Conservation (phyloP, 2,329 filamentous ascomycete species). For the Uncinocarpus reesii region DNA sequence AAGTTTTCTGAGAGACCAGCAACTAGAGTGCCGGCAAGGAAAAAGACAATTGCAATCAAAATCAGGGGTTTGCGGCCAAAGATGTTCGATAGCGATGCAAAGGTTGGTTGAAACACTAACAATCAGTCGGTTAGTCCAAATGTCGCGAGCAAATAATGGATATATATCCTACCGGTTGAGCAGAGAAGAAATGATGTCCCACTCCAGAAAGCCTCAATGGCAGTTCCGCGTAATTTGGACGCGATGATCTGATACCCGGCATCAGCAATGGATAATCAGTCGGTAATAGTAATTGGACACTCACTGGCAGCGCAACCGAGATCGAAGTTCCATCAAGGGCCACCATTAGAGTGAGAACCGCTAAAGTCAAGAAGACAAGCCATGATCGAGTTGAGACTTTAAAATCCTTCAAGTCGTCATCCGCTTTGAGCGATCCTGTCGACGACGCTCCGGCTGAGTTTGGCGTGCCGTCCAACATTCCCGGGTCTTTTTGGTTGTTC, state of each 20-base stretch:
- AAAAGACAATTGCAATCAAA: constrained; percentile 33
- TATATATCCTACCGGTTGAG: constrained; percentile 43
- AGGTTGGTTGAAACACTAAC: constrained; percentile 43
- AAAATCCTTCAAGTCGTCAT: constrained; percentile 12
- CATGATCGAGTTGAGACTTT: constrained; percentile 28
- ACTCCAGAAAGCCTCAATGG: constrained; percentile 59
- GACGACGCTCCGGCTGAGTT: not conserved
- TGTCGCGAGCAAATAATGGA: too few species aligned
- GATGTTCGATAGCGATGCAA: constrained; percentile 39
- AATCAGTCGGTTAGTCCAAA: not conserved
- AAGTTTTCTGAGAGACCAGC: constrained; percentile 35
- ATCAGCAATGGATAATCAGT: too few species aligned
- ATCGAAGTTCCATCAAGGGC: constrained; percentile 57
- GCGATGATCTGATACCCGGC: constrained; percentile 42
- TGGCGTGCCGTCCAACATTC: not conserved
- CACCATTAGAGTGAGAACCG: constrained; percentile 50
- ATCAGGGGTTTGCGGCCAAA: constrained; percentile 39
- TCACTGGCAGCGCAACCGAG: constrained; percentile 48
- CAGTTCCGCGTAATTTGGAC: constrained; percentile 42
- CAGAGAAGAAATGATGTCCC: constrained; percentile 58
- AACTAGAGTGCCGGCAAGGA: constrained; percentile 39
- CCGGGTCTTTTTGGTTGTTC: not conserved
- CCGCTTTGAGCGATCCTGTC: constrained; percentile 3
- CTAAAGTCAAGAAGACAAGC: constrained; percentile 44
- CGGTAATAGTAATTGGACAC: not conserved